phyloP scores from a whole-genome alignment of 2,329 filamentous ascomycete species.

The Aspergillus phoenicis region DNA sequence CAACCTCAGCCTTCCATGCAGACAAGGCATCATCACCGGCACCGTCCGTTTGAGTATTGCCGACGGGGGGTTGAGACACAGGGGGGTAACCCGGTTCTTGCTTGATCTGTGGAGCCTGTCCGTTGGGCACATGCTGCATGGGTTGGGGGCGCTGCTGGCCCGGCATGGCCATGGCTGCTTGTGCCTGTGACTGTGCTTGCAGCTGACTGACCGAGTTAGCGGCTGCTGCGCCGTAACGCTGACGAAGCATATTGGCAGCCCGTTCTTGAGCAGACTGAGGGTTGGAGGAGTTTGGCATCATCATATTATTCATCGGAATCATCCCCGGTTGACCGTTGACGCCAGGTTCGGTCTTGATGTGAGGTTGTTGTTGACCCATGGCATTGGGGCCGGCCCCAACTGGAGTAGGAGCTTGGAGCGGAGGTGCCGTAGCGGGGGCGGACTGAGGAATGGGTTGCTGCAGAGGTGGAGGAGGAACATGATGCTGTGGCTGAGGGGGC shows the following conservation, averaged over 20 bases:
- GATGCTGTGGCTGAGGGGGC: constrained; percentile 36
- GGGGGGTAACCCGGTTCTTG: constrained; percentile 41
- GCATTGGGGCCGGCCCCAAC: constrained; percentile 25
- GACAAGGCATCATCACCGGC: constrained; percentile 62
- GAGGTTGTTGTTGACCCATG: constrained; percentile 39
- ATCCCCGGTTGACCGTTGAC: constrained; percentile 40
- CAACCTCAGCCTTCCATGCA: constrained; percentile 53
- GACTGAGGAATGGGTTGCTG: constrained; percentile 40
- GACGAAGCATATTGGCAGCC: constrained; percentile 54
- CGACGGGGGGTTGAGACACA: constrained; percentile 43
- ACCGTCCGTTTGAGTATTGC: constrained; percentile 74
- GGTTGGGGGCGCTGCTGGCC: constrained; percentile 38
- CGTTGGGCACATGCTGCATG: constrained; percentile 37
- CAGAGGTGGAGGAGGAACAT: constrained; percentile 42
- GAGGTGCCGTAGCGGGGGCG: constrained; percentile 31
- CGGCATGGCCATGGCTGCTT: constrained; percentile 38
- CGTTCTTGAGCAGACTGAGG: constrained; percentile 57
- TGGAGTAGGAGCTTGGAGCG: constrained; percentile 26
- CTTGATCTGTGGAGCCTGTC: constrained; percentile 47
- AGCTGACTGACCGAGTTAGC: constrained; percentile 48
- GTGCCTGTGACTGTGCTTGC: constrained; percentile 40
- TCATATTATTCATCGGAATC: constrained; percentile 39
- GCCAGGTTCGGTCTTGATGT: constrained; percentile 58
- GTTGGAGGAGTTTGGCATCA: constrained; percentile 40
- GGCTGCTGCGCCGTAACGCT: constrained; percentile 48